Evolutionary conservation across 1,284 basidiomycete species (phyloP), one percentile per base, ranked within the genome.

Genomic region (Coniophora puteana): DNA sequence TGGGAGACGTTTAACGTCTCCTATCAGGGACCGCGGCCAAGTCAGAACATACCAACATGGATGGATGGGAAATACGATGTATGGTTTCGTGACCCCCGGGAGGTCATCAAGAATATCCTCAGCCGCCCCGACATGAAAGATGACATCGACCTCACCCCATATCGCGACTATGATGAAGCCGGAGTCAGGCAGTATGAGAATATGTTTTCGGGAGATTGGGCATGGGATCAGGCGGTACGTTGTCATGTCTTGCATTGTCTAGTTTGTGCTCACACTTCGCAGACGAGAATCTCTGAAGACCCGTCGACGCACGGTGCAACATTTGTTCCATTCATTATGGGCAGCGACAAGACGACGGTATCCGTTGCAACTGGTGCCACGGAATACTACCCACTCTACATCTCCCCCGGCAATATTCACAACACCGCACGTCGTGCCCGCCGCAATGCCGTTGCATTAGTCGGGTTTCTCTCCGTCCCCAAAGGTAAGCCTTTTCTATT

Each of bases 341-440:
- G 64, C 0, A 65, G 61, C 33, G 61, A 66, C 37, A 66, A 66
- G 32, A 66, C 58, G 0, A 64, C 59, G 0, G 60, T 64, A 0
- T 64, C 58, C 0, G 54, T 66, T 11, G 59, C 48, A 0, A 65
- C 63, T 0, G 63, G 62, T 0, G 50, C 62, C 2, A 56, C 53
- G 21, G 52, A 64, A 10, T 65, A 56, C 33, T 54, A 59, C 22
- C 63, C 58, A 0, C 12, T 63, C 1, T 65, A 66, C 36, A 24
- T 39, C 0, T 60, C 57, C 0, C 38, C 51, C 3, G 60, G 62
- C 0, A 49, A 44, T 21, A 22, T 65, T 3, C 42, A 49, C 10
- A 63, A 65, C 17, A 47, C 13, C 17, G 55, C 48, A 2, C 48
- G 55, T 0, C 45, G 51, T 7, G 54, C 51, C 2, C 62, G 60